Base-by-base conservation (phyloP, 352 stramenopile genomes). In the Phytophthora litchii region DNA sequence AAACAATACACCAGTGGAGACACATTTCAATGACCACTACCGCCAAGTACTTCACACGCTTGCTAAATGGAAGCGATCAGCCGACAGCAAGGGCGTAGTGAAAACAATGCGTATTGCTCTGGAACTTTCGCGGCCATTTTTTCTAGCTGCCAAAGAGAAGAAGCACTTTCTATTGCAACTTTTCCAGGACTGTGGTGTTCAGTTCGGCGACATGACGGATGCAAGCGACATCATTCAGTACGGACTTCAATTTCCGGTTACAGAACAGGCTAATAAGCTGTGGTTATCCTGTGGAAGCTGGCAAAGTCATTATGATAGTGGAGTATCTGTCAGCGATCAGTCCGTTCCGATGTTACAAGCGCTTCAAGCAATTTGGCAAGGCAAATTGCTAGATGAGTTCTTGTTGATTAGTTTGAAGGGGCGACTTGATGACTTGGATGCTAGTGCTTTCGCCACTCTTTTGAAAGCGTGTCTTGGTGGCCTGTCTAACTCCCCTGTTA, bases 331-430 rank as follows among this genome's bases (percentile, higher is more conserved):
- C 0, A 54, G 7, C 0, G 40, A 58, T n/a, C 21, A 58, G 43
- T 43, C 32, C 2, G 37, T 68, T 41, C 45, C 36, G 10, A 72
- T 46, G 29, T 60, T 81, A 8, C 54, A 68, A 9, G 67, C 65
- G 3, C 57, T 88, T 35, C 35, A 65, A 43, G 78, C 80, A 13
- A 78, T 92, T 41, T 92, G 83, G 83, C 72, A 78, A 34, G 81
- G 83, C 17, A 92, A 92, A 25, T 40, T 92, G 10, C 51, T 92
- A 13, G 83, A 92, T 52, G 83, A 92, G 43, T 91, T 92, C 37
- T 60, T 92, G 44, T 76, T 91, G 73, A 89, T 89, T 49, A 91
- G 80, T 53, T 54, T 92, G 19, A 86, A 90, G 49, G 81, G 78
- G n/a, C 70, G 80, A 17, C 74, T 90, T 13, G 80, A 92, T 54